Base-by-base conservation (phyloP, 2,329 filamentous ascomycete species). In the Cordyceps farinosa region DNA sequence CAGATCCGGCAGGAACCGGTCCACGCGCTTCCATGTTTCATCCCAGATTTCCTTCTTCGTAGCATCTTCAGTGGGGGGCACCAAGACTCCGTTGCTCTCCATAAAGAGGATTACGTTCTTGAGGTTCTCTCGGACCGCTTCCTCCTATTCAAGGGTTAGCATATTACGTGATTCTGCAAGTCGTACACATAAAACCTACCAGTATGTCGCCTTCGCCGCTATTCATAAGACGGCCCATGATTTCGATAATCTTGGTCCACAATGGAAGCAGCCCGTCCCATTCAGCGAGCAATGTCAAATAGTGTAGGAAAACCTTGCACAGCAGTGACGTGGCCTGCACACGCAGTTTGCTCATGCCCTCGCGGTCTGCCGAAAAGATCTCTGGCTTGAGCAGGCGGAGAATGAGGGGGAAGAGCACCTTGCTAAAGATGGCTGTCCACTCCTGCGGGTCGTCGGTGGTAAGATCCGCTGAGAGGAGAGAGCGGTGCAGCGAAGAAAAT, bases 91-190 rank as follows among this genome's bases (percentile, higher is more conserved):
- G 57, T 90, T 93, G 73, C 89, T 95, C 6, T 90, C 88, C 92
- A 99, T 97, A 70, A 99, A 95, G 10, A 99, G 82, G 30, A 98
- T 80, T 59, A 98, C 92, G 68, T 99, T 99, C 78, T 99, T 99
- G 64, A 99, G 80, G 67, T 92, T 95, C 76, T 99, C 95, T 0
- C 91, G 90, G 2, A 98, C 92, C 13, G 95, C 94, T 79, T 99
- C 95, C 77, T 96, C 92, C 88, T 96, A 69, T 17, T 44, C n/a
- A 13, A 29, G 15, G 4, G 61, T 70, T 30, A 68, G 61, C 67
- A 64, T 68, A 56, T 34, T 27, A 22, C 9, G 6, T 27, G 40
- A 34, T 50, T 32, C 10, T 38, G 7, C 44, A 7, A 34, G 54
- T 4, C 38, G 15, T 22, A 36, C 48, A 2, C 22, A 32, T 48